Percentiles rank a stretch among this genome's conserved stretches.
These are phyloP conservation scores for Cyclocybe cylindracea DNA, from an alignment of 768 basidiomycete species.

Conservation along the genomic window DNA sequence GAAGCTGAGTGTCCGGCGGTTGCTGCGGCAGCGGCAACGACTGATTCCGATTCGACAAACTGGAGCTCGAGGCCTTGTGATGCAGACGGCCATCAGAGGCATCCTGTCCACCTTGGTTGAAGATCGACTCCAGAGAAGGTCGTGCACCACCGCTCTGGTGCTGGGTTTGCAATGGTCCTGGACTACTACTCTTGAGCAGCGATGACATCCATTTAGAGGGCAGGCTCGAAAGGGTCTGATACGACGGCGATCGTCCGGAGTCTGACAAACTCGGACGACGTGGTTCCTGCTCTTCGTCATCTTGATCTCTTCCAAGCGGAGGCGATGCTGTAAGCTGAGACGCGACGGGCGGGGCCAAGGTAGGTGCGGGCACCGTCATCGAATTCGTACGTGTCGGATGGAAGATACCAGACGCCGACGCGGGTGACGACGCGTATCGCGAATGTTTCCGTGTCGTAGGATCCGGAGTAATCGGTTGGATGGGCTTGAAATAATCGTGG, in stretches of 20 bases:
- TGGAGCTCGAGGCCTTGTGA: not conserved
- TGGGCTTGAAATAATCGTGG: slow-evolving; percentile 33
- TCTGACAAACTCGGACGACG: too few relatives aligned
- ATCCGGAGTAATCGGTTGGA: not conserved
- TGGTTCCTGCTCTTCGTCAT: not conserved
- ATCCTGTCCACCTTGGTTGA: slow-evolving; percentile 1
- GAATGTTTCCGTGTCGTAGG: not conserved
- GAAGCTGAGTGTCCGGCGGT: not conserved
- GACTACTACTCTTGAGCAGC: slow-evolving; percentile 9
- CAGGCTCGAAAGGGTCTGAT: slow-evolving; percentile 6
- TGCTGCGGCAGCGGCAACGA: not conserved
- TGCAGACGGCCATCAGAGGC: not conserved
- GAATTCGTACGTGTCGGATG: slow-evolving; percentile 24
- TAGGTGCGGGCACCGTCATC: slow-evolving; percentile 29
- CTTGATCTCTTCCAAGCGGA: not conserved
- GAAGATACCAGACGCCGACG: slow-evolving; percentile 1
- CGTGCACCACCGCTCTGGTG: not conserved
- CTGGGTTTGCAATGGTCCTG: not conserved
- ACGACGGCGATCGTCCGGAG: slow-evolving; percentile 1
- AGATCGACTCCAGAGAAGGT: slow-evolving; percentile 16
- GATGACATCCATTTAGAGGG: slow-evolving; percentile 20
- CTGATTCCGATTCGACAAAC: not conserved
- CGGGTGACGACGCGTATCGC: slow-evolving; percentile 4
- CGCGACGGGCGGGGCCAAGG: slow-evolving; percentile 38
- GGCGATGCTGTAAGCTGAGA: slow-evolving; percentile 18